phyloP scores from a whole-genome alignment of 2,329 filamentous ascomycete genomes.

The Dothiorella sarmentorum region DNA sequence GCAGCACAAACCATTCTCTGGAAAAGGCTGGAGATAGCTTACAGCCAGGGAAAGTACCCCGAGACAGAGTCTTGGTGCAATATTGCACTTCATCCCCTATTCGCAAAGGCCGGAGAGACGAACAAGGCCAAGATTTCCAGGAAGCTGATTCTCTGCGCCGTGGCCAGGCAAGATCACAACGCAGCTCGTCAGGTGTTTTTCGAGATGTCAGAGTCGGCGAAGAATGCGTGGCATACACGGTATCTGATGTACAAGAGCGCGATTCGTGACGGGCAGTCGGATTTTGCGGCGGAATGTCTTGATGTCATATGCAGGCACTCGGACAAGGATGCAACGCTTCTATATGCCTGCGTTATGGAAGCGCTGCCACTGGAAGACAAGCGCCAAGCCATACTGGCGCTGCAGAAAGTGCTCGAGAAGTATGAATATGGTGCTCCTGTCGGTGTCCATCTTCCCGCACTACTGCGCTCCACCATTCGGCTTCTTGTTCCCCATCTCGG shows the following conservation, averaged over 20 bases:
- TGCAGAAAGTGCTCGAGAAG: conserved; percentile 60
- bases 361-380: conserved; percentile 65
- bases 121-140: conserved; percentile 68
- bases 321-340: conserved; percentile 56
- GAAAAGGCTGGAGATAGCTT: conserved; percentile 67
- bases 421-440: conserved; percentile 48
- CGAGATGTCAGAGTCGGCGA: conserved; percentile 56
- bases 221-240: conserved; percentile 61
- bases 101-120: conserved; percentile 60
- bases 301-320: conserved; percentile 54
- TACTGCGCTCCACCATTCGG: conserved; percentile 61
- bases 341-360: conserved; percentile 79
- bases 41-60: conserved; percentile 51
- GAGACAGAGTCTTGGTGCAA: conserved; percentile 67
- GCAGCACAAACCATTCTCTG: conserved; percentile 72
- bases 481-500: conserved; percentile 34
- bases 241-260: conserved; percentile 75
- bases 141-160: conserved; percentile 68
- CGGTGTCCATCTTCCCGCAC: conserved; percentile 57
- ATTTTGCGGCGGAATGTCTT: conserved; percentile 62
- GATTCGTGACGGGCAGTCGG: conserved; percentile 56
- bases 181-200: conserved; percentile 55
- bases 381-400: conserved; percentile 54
- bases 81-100: conserved; percentile 63
- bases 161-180: conserved; percentile 56